phyloP scores from a whole-genome alignment of 306 rosid species.

The Corylus americana region DNA sequence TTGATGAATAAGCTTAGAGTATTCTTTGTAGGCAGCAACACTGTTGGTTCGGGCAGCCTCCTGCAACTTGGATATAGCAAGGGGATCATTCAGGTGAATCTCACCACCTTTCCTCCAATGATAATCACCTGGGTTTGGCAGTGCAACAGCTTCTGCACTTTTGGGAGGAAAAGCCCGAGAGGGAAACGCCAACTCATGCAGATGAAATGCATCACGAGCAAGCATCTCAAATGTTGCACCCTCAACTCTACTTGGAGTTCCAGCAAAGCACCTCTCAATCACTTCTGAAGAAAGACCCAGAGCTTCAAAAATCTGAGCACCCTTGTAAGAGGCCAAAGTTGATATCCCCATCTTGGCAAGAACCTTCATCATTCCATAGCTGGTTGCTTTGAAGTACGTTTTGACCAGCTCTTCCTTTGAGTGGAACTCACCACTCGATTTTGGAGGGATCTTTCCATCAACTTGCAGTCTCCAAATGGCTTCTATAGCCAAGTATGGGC shows the following conservation, averaged over 20 bases:
- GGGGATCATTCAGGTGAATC: constrained; percentile 93
- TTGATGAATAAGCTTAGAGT: constrained; percentile 80
- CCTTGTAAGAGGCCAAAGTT: constrained; percentile 97
- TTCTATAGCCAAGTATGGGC: constrained; percentile 90
- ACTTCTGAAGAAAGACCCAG: constrained; percentile 95
- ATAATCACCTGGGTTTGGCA: constrained; percentile 98
- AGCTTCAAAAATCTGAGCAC: constrained; percentile 98
- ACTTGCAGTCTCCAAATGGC: constrained; percentile 93
- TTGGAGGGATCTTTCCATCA: constrained; percentile 92
- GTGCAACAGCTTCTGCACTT: constrained; percentile 89
- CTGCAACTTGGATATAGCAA: constrained; percentile 92
- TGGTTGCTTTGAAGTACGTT: constrained; percentile 87
- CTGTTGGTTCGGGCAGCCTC: constrained; percentile 96
- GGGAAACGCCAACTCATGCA: constrained; percentile 91
- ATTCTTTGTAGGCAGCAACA: constrained; percentile 80
- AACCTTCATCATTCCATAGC: constrained; percentile 98
- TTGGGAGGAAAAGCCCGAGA: constrained; percentile 73
- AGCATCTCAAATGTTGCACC: constrained; percentile 98
- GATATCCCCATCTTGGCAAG: constrained; percentile 99
- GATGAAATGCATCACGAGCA: constrained; percentile 69
- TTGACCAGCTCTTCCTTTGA: constrained; percentile 78
- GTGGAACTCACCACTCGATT: constrained; percentile 63
- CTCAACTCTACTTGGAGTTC: constrained; percentile 97
- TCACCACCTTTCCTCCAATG: constrained; percentile 99
- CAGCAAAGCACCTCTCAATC: constrained; percentile 89